Base-by-base conservation (phyloP, 2,329 filamentous ascomycete species). In the Claviceps sp. region DNA sequence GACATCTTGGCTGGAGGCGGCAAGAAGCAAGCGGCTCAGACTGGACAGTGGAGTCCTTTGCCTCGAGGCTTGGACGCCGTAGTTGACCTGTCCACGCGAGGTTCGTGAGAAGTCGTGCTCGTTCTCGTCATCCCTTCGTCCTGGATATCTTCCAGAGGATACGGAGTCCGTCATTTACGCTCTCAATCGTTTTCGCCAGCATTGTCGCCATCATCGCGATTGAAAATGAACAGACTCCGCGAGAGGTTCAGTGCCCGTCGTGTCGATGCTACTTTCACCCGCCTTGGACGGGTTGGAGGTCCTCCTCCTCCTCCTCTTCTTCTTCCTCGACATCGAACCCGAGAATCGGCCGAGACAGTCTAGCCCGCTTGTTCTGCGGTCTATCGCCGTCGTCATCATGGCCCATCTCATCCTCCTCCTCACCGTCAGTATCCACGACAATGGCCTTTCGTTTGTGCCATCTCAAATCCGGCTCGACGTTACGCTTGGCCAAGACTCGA, bases 391-490 rank as follows among this genome's bases (percentile, higher is more conserved):
- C 57, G 0, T 59, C 58, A 0, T 61, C 59, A 16, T 62, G 61
- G 5, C 65, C 63, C 8, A 66, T 64, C 0, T 40, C 37, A 51
- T 38, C 42, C 0, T 49, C 57, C 0, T 67, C 66, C 0, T 48
- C 22, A 50, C 40, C 47, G 1, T 47, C 20, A 23, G 64, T 66
- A n/a, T 66, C 66, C 0, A 56, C 52, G 0, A 67, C 58, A 20
- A 38, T 2, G 62, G 57, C 3, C 56, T 62, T 50, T 1, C 64
- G 60, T 44, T 66, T 67, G 5, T 56, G 56, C 8, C 57, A 54
- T 7, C 61, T 52, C 44, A 14, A 8, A 29, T 3, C 26, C 8
- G 49, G 22, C 60, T 1, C 51, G 7, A 2, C 39, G 22, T n/a
- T 44, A 1, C 1, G 38, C 9, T 36, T 56, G 0, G 49, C 51